Percentiles rank a stretch among this genome's conserved stretches.
Evolutionary conservation across 176 grass and related monocot genomes (phyloP).

Genomic region (Aegilops umbellulata): DNA sequence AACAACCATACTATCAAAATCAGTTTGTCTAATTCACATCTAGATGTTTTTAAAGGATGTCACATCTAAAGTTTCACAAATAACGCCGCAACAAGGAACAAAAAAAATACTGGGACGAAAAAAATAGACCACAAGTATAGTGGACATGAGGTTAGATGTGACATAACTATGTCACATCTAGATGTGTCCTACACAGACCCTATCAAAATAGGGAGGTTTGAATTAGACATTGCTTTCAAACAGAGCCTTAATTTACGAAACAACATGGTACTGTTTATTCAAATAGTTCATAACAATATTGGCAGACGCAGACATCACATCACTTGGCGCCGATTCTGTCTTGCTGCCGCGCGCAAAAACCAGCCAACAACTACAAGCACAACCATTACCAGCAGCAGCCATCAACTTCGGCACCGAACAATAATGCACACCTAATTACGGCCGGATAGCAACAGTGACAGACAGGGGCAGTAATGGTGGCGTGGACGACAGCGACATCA

Average conservation of each 20-base stretch:
- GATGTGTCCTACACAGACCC: too few species aligned
- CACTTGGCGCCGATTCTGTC: slow-evolving; percentile 1
- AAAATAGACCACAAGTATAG: too few species aligned
- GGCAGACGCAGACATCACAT: background rate
- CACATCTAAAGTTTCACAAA: too few species aligned
- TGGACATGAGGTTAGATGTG: too few species aligned
- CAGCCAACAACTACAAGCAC: background rate
- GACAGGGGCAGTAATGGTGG: slow-evolving; percentile 17
- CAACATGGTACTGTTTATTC: background rate
- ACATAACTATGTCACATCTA: too few species aligned
- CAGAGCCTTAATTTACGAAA: background rate
- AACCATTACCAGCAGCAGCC: background rate
- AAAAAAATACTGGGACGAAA: too few species aligned
- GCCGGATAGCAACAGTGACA: background rate
- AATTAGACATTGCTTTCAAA: too few species aligned
- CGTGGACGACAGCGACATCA: background rate
- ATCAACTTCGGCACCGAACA: slow-evolving; percentile 14
- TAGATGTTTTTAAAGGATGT: too few species aligned
- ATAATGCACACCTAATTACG: slow-evolving; percentile 25
- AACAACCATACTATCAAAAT: too few species aligned
- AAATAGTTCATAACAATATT: background rate
- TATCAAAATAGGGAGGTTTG: too few species aligned
- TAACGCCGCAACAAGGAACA: too few species aligned
- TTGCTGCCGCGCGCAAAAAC: background rate
- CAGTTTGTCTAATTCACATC: too few species aligned